A percentile compares a stretch with the other conserved stretches of the same genome.
Evolutionary conservation across 768 basidiomycete species (phyloP).

Genomic region (Collybia mongolica): DNA sequence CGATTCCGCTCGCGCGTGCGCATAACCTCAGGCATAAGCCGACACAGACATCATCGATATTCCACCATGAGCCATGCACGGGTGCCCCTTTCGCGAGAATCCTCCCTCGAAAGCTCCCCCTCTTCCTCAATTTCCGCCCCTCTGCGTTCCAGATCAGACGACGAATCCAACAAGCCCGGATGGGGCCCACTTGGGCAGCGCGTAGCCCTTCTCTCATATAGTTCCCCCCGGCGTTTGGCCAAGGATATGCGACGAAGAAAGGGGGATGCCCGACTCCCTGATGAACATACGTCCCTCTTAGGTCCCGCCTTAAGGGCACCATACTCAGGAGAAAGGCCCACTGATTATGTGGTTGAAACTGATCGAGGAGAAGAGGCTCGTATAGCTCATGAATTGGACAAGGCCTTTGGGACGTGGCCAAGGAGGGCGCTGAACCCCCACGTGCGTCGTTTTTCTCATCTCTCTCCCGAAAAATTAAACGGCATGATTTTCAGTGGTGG

Average conservation of each 20-base stretch:
- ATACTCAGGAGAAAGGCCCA: conserved; percentile 3
- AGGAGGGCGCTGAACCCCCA: conserved; percentile 64
- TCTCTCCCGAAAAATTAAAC: not conserved
- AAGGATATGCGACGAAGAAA: conserved; percentile 15
- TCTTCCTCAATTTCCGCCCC: conserved; percentile 86
- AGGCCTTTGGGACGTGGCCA: conserved; percentile 68
- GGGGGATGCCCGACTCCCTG: conserved; percentile 9
- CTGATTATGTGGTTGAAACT: conserved; percentile 13
- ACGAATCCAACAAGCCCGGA: conserved; percentile 41
- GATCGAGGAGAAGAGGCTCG: conserved; percentile 33
- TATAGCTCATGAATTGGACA: conserved; percentile 49
- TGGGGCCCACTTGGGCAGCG: conserved; percentile 67
- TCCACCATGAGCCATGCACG: not conserved
- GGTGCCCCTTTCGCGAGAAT: conserved; percentile 25
- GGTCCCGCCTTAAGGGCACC: conserved; percentile 10
- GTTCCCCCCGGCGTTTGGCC: conserved; percentile 14
- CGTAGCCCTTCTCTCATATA: conserved; percentile 37
- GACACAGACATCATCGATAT: conserved; percentile 32
- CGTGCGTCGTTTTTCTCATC: conserved; percentile 40
- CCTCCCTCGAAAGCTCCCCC: conserved; percentile 57
- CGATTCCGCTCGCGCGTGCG: conserved; percentile 77
- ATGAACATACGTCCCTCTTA: conserved; percentile 41
- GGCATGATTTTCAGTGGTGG: conserved; percentile 64
- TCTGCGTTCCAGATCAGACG: conserved; percentile 55
- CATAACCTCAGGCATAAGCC: conserved; percentile 68